Evolutionary conservation across 805 yeast genomes (phyloP).

Genomic region (Metschnikowia borealis): DNA sequence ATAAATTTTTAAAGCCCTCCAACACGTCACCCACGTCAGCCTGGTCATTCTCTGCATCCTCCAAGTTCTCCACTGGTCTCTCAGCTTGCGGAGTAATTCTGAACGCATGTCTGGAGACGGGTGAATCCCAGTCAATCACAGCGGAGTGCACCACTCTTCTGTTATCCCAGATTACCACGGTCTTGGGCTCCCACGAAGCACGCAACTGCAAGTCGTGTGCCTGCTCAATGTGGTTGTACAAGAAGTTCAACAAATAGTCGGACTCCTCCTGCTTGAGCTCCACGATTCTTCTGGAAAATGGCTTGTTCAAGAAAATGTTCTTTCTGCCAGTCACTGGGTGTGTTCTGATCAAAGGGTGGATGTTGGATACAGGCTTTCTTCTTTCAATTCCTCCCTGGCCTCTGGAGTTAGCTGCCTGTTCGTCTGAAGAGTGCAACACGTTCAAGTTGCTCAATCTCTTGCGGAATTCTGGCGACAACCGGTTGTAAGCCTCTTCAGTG

Average conservation of each 20-base stretch:
- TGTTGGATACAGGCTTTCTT: slow-evolving; percentile 57
- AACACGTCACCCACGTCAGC: slow-evolving; percentile 16
- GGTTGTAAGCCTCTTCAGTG: slow-evolving; percentile 62
- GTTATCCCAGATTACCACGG: slow-evolving; percentile 79
- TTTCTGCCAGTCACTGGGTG: slow-evolving; percentile 71
- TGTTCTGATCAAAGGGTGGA: slow-evolving; percentile 67
- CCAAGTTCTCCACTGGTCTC: slow-evolving; percentile 51
- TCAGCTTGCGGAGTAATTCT: slow-evolving; percentile 74
- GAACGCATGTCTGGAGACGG: slow-evolving; percentile 66
- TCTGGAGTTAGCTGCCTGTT: slow-evolving; percentile 60
- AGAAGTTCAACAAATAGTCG: slow-evolving; percentile 52
- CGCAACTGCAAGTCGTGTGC: slow-evolving; percentile 63
- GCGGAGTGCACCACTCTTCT: slow-evolving; percentile 69
- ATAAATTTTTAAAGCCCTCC: slow-evolving; percentile 12
- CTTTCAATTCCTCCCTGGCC: slow-evolving; percentile 58
- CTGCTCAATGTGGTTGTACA: slow-evolving; percentile 49
- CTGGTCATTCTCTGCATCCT: slow-evolving; percentile 30
- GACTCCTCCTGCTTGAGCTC: slow-evolving; percentile 74
- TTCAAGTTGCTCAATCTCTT: slow-evolving; percentile 56
- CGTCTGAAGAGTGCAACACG: slow-evolving; percentile 66
- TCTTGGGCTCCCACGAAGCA: slow-evolving; percentile 65
- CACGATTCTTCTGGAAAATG: slow-evolving; percentile 62
- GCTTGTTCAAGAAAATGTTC: slow-evolving; percentile 52
- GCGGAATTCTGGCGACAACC: slow-evolving; percentile 64
- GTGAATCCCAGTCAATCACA: slow-evolving; percentile 60